A percentile compares a stretch with the other conserved stretches of the same genome.
Evolutionary conservation across 495 filamentous ascomycete genomes (phyloP).

Genomic region (Aspergillus heteromorphus): DNA sequence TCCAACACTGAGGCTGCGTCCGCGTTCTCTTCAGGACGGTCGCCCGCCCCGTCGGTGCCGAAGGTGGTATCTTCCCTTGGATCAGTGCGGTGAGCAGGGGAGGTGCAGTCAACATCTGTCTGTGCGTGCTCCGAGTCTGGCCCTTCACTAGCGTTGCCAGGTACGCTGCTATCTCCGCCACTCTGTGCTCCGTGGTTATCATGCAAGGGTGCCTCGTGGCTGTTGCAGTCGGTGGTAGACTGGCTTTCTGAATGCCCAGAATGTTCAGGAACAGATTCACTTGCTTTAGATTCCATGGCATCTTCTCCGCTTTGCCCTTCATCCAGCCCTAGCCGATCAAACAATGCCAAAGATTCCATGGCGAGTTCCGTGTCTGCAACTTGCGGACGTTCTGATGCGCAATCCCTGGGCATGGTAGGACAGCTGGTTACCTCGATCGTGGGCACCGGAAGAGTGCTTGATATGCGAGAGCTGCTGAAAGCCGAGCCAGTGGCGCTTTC

Average conservation of each 20-base stretch:
- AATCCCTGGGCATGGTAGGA: not conserved
- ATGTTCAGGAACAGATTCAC: not conserved
- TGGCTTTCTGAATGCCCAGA: not conserved
- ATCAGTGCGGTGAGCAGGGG: not conserved
- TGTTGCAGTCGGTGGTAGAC: not conserved
- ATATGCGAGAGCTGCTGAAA: not conserved
- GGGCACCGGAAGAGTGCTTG: not conserved
- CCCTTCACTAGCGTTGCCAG: not conserved
- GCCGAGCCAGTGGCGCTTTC: not conserved
- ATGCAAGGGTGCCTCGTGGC: not conserved
- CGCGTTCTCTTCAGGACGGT: not conserved
- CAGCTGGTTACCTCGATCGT: not conserved
- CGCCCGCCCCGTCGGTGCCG: not conserved
- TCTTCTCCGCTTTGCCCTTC: not conserved
- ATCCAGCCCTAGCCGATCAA: not conserved
- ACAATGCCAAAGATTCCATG: not conserved
- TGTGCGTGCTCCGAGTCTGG: not conserved
- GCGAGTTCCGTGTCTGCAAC: not conserved
- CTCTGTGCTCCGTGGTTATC: not conserved
- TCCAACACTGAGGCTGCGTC: slow-evolving; percentile 17
- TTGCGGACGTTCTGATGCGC: not conserved
- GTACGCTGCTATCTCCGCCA: not conserved
- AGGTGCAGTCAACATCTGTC: not conserved
- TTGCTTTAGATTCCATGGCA: too few species aligned
- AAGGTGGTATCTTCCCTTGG: not conserved